Conservation (phyloP, 345 rosid species). For the Odontarrhena argentea region DNA sequence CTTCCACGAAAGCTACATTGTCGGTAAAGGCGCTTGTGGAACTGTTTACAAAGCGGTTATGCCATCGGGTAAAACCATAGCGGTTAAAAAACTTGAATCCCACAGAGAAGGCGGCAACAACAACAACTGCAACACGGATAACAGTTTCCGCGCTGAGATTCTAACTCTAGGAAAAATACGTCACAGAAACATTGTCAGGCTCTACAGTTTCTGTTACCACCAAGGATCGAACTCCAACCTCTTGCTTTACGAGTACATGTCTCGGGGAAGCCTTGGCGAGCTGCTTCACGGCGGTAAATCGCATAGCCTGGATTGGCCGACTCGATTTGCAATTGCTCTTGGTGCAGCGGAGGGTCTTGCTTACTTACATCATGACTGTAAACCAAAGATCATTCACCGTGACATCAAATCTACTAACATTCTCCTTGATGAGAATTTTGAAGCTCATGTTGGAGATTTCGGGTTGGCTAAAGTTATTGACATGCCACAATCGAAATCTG, state of each 20-base stretch:
- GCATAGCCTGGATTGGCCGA: slow-evolving; percentile 70
- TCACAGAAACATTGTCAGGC: slow-evolving; percentile 94
- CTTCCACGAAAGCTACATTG: slow-evolving; percentile 72
- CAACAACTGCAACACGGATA: slow-evolving; percentile 68
- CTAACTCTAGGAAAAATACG: slow-evolving; percentile 85
- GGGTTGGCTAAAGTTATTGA: slow-evolving; percentile 96
- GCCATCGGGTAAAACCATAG: slow-evolving; percentile 68
- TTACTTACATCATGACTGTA: slow-evolving; percentile 93
- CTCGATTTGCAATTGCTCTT: slow-evolving; percentile 77
- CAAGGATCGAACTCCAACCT: slow-evolving; percentile 87
- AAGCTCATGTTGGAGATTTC: slow-evolving; percentile 98
- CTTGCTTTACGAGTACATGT: slow-evolving; percentile 88
- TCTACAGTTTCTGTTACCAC: slow-evolving; percentile 85
- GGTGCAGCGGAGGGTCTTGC: slow-evolving; percentile 99
- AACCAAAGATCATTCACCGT: slow-evolving; percentile 88
- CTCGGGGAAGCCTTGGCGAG: slow-evolving; percentile 86
- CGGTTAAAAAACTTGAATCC: slow-evolving; percentile 81
- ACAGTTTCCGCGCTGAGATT: slow-evolving; percentile 92
- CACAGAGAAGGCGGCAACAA: slow-evolving; percentile 72
- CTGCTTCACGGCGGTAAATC: slow-evolving; percentile 66
- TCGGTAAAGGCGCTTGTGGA: slow-evolving; percentile 97
- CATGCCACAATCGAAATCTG: slow-evolving; percentile 91
- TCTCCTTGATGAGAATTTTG: slow-evolving; percentile 80
- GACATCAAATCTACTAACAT: slow-evolving; percentile 96
- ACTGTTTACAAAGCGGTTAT: slow-evolving; percentile 83